These are phyloP conservation scores for Mycosphaerella arachidis DNA, from an alignment of 2,329 filamentous ascomycete species.

Conservation along the genomic window DNA sequence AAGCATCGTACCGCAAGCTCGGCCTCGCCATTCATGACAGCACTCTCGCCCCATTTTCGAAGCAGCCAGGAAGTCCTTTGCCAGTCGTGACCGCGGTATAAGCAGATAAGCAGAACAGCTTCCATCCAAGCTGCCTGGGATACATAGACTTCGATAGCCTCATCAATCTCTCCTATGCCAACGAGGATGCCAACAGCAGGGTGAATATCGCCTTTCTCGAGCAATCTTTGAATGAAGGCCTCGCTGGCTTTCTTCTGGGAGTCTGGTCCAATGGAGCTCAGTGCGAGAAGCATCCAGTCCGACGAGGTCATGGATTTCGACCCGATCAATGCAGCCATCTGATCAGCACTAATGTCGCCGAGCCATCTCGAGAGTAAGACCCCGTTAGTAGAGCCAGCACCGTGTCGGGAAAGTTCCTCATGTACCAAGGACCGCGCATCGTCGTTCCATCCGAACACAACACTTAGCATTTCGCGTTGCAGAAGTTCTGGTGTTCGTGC, in stretches of 20 bases:
- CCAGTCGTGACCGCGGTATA: constrained; percentile 82
- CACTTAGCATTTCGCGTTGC: constrained; percentile 81
- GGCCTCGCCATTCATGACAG: constrained; percentile 79
- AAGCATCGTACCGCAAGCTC: constrained; percentile 90
- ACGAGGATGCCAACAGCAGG: constrained; percentile 89
- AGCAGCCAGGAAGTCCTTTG: constrained; percentile 82
- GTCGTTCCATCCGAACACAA: constrained; percentile 92
- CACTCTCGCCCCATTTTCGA: constrained; percentile 91
- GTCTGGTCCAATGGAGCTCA: constrained; percentile 73
- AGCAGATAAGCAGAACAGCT: constrained; percentile 79
- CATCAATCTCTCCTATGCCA: constrained; percentile 84
- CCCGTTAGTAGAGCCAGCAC: constrained; percentile 66
- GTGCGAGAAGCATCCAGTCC: constrained; percentile 93
- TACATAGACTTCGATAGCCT: constrained; percentile 93
- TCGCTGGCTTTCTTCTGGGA: constrained; percentile 88
- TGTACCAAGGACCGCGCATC: constrained; percentile 76
- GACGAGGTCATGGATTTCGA: constrained; percentile 85
- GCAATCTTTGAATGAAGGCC: constrained; percentile 81
- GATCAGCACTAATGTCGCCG: constrained; percentile 74
- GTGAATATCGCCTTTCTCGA: constrained; percentile 87
- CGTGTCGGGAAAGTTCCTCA: constrained; percentile 76
- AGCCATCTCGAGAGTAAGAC: constrained; percentile 91
- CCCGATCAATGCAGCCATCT: constrained; percentile 68
- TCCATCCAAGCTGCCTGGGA: constrained; percentile 91
- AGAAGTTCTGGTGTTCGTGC: constrained; percentile 62